A percentile compares a stretch with the other conserved stretches of the same genome.
These are phyloP conservation scores for Coemansia sp. DNA, from an alignment of 192 early-diverging fungal species.

Conservation along the genomic window DNA sequence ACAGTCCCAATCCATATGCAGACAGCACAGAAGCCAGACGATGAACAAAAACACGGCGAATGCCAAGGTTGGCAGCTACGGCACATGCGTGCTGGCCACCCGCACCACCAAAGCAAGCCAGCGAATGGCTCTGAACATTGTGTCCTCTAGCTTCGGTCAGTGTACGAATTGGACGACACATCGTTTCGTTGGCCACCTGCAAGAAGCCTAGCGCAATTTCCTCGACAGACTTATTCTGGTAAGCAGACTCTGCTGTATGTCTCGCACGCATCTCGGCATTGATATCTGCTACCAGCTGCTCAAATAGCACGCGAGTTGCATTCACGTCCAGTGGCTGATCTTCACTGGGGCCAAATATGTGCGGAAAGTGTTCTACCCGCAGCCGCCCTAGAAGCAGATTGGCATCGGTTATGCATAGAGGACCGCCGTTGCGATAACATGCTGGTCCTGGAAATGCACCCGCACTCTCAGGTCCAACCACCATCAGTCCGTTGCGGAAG, in stretches of 20 bases:
- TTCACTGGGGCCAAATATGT: slow-evolving; percentile 89
- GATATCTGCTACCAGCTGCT: slow-evolving; percentile 61
- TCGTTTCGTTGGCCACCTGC: slow-evolving; percentile 93
- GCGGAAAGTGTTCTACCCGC: slow-evolving; percentile 82
- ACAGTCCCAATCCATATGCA: slow-evolving; percentile 84
- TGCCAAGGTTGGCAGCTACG: slow-evolving; percentile 84
- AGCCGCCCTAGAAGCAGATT: slow-evolving; percentile 88
- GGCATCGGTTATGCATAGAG: slow-evolving; percentile 90
- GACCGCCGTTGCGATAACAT: slow-evolving; percentile 93
- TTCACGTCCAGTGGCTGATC: slow-evolving; percentile 73
- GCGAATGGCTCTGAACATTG: slow-evolving; percentile 74
- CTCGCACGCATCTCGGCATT: slow-evolving; percentile 56
- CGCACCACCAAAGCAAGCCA: slow-evolving; percentile 94
- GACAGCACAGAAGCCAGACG: slow-evolving; percentile 88
- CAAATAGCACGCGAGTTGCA: slow-evolving; percentile 63
- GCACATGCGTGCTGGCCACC: slow-evolving; percentile 96
- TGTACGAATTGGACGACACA: slow-evolving; percentile 92
- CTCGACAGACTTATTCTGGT: slow-evolving; percentile 63
- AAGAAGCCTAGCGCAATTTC: slow-evolving; percentile 93
- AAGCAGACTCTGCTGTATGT: slow-evolving; percentile 17
- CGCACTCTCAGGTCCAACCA: slow-evolving; percentile 89
- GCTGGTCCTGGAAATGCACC: slow-evolving; percentile 93
- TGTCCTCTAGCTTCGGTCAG: slow-evolving; percentile 92
- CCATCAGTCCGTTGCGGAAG: slow-evolving; percentile 91
- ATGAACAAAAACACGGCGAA: slow-evolving; percentile 82